Conservation (phyloP, 2,329 filamentous ascomycete genomes). For the Calycina marina region DNA sequence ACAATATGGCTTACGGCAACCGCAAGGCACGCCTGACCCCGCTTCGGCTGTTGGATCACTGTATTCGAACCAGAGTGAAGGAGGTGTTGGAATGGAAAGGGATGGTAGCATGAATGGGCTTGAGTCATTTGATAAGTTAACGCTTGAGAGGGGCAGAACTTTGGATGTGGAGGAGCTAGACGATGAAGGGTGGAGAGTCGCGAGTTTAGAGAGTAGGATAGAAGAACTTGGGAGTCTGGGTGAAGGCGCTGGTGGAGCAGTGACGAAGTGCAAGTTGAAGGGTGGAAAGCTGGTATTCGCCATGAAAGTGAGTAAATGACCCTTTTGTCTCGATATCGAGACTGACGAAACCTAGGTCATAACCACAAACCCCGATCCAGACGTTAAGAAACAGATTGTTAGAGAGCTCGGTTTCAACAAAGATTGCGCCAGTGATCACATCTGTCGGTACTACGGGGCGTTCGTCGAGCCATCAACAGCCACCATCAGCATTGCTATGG, state of each 20-base stretch:
- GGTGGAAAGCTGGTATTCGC: conserved; percentile 92
- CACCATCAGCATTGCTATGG: conserved; percentile 97
- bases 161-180: conserved; percentile 90
- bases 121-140: conserved; percentile 65
- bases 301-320: conserved; percentile 74
- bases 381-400: conserved; percentile 96
- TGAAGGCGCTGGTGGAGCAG: conserved; percentile 89
- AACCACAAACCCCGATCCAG: conserved; percentile 92
- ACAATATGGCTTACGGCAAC: conserved; percentile 52
- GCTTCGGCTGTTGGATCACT: conserved; percentile 77
- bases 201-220: conserved; percentile 77
- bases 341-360: conserved; percentile 52
- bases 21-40: conserved; percentile 64
- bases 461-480: conserved; percentile 93
- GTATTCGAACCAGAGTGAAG: conserved; percentile 68
- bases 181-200: conserved; percentile 88
- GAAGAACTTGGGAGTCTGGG: conserved; percentile 79
- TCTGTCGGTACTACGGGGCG: conserved; percentile 93
- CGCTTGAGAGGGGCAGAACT: conserved; percentile 65
- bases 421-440: conserved; percentile 87
- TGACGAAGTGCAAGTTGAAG: conserved; percentile 79
- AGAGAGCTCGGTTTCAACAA: conserved; percentile 97
- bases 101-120: conserved; percentile 69
- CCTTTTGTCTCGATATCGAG: conserved; percentile 2
- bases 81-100: conserved; percentile 63